Base-by-base conservation (phyloP, 192 early-diverging fungal genomes). In the Pilaira anomala region DNA sequence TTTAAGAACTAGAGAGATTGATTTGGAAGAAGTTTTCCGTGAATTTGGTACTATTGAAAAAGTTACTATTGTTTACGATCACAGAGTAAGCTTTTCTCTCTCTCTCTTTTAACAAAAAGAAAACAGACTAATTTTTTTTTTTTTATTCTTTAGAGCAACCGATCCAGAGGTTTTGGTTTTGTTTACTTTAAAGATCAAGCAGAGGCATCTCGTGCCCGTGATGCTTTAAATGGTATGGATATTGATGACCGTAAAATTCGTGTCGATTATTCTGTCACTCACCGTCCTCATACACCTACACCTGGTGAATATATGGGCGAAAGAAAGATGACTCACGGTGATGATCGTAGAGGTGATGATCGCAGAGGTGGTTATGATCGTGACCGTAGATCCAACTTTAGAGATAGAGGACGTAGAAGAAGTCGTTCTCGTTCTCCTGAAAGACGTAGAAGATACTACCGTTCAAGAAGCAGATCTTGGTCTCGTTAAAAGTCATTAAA, bases 261-360 rank as follows among this genome's bases (percentile, higher is more conserved):
- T 54, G 82, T 88, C 13, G 79, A 80, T 64, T 88, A 66, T 57
- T 86, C 84, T 2, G 60, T 86, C 19, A 88, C 87, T 33, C 71
- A 74, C 50, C 74, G 81, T 30, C 66, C 86, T 16, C 87, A 89
- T 68, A 76, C 70, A n/a, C 80, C 87, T 46, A 88, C 87, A n/a
- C 86, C 86, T 56, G 87, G 87, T 54, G 78, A 82, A 67, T 88
- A 89, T 62, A 86, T 89, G 87, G 87, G 87, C 40, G 80, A 76
- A 58, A 68, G 63, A 39, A 73, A 77, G 66, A 64, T 53, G 30
- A 55, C 44, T 39, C 33, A 36, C 33, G 49, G 60, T 28, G 14
- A 53, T 61, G 69, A 56, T 11, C 57, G 68, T 46, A 9, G 33
- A 9, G 33, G 7, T 36, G 33, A 36, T 36, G 40, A 63, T 40